These are phyloP conservation scores for Populus ilicifolia DNA, from an alignment of 345 rosid species.

Conservation along the genomic window DNA sequence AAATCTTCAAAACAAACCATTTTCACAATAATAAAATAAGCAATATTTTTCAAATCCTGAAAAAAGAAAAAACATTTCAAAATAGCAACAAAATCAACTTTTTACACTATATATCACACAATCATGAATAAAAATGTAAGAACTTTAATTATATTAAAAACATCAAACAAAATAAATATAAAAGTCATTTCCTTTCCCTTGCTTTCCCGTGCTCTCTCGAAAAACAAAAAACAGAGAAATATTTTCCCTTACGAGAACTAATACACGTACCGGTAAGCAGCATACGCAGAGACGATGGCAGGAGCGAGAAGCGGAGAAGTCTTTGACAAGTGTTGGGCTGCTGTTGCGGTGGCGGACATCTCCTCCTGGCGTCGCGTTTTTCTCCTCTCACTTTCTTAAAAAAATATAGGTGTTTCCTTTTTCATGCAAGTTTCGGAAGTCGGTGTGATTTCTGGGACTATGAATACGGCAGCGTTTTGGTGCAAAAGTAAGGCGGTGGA, in stretches of 20 bases:
- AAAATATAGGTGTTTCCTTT: neutral
- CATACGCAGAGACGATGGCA: neutral
- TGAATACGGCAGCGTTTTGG: neutral
- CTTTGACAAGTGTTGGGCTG: neutral
- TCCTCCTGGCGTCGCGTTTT: neutral
- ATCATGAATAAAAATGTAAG: neutral
- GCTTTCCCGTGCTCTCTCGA: neutral
- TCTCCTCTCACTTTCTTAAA: neutral
- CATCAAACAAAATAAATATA: neutral
- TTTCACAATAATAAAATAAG: neutral
- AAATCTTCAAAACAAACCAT: neutral
- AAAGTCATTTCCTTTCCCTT: neutral
- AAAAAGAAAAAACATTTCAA: neutral
- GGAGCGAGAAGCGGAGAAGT: constrained; percentile 3
- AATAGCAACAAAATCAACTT: neutral
- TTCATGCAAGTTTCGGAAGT: neutral
- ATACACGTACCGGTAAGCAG: constrained; percentile 3
- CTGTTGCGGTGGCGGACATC: constrained; percentile 11
- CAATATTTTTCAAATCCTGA: neutral
- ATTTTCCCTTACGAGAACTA: neutral
- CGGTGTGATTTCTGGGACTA: neutral
- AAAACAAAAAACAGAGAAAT: neutral
- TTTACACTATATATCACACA: neutral
- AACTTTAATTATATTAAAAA: neutral
- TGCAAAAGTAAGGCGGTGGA: neutral